A percentile compares a stretch with the other conserved stretches of the same genome.
Evolutionary conservation across 345 rosid species (phyloP).

Genomic region (Populus alba): DNA sequence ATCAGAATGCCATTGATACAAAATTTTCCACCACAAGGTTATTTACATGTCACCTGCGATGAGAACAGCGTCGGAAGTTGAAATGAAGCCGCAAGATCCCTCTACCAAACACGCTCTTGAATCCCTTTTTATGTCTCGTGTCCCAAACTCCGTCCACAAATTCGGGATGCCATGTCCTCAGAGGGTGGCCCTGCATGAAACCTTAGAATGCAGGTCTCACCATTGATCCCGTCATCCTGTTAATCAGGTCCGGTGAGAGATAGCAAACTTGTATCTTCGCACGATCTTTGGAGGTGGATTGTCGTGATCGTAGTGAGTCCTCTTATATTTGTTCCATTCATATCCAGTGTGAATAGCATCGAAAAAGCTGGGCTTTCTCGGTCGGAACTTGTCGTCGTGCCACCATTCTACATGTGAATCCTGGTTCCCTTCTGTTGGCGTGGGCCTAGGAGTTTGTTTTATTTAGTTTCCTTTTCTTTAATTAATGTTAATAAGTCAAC

Average conservation of each 20-base stretch:
- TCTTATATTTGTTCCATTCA: not conserved
- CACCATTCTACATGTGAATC: not conserved
- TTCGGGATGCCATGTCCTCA: not conserved
- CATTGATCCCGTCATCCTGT: not conserved
- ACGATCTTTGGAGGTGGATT: not conserved
- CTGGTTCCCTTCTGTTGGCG: not conserved
- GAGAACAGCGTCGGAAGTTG: not conserved
- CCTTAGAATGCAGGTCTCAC: not conserved
- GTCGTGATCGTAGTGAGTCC: not conserved
- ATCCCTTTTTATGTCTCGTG: not conserved
- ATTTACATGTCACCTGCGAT: not conserved
- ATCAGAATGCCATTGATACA: not conserved
- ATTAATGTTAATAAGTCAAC: no score
- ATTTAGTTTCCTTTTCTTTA: no score
- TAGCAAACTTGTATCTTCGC: not conserved
- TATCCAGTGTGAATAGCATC: not conserved
- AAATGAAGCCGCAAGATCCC: not conserved
- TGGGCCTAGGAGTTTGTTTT: no score
- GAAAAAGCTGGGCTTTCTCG: not conserved
- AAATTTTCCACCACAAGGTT: not conserved
- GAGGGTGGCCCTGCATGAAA: not conserved
- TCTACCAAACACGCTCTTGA: not conserved
- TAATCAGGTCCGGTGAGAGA: not conserved
- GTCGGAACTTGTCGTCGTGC: not conserved
- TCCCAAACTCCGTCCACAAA: no score